Conservation (phyloP, 2,329 filamentous ascomycete species). For the Penicillium griseofulvum region DNA sequence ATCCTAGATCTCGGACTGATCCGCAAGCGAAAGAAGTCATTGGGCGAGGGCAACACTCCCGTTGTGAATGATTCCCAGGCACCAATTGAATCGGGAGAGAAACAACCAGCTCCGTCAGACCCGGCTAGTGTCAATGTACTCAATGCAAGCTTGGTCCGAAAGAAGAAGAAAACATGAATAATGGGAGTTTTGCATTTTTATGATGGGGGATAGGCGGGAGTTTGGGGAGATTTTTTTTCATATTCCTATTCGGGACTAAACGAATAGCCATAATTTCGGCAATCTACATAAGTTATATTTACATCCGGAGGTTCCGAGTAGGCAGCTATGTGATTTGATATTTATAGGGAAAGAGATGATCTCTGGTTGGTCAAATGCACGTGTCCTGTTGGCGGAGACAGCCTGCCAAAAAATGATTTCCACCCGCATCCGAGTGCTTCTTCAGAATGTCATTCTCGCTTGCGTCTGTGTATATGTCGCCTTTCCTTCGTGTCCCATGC, state of each 20-base stretch:
- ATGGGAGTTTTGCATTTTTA: neutral
- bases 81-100: neutral
- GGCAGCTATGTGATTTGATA: neutral
- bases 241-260: neutral
- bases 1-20: slow-evolving; percentile 32
- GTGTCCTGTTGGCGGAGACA: slow-evolving; percentile 1
- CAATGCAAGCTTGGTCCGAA: slow-evolving; percentile 38
- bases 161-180: slow-evolving; percentile 41
- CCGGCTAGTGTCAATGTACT: slow-evolving; percentile 37
- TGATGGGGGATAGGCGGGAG: slow-evolving; percentile 1
- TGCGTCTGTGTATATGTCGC: slow-evolving; percentile 7
- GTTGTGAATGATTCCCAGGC: slow-evolving; percentile 4
- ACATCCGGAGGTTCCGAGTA: neutral
- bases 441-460: slow-evolving; percentile 17
- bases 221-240: neutral
- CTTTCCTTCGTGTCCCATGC: slow-evolving; percentile 25
- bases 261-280: neutral
- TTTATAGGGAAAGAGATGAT: neutral
- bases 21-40: slow-evolving; percentile 40
- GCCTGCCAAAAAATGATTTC: slow-evolving; percentile 10
- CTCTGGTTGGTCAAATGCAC: neutral
- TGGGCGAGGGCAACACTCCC: slow-evolving; percentile 13
- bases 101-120: slow-evolving; percentile 9
- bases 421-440: slow-evolving; percentile 12
- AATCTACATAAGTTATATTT: neutral